phyloP scores from a whole-genome alignment of 257 asterid genomes.

The Solanum dulcamara region DNA sequence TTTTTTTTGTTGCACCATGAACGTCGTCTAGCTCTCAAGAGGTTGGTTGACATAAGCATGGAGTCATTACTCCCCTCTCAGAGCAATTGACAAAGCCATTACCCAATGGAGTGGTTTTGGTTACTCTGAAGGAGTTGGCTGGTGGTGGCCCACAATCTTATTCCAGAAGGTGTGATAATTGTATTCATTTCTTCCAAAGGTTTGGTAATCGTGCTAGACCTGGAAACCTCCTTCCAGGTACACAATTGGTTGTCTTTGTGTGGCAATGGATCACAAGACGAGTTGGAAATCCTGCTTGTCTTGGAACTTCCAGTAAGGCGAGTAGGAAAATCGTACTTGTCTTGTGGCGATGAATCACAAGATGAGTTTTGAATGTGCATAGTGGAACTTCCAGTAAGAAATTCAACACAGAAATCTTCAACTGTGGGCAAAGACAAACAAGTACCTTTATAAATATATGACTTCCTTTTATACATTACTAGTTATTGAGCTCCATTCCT shows the following conservation, averaged over 20 bases:
- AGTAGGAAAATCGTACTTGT: too few species aligned
- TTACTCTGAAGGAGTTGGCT: conserved; percentile 63
- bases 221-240: conserved; percentile 27
- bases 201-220: conserved; percentile 5
- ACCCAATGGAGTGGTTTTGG: conserved; percentile 65
- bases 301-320: too few species aligned
- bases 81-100: conserved; percentile 85
- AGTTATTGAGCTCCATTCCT: not conserved
- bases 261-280: conserved; percentile 70
- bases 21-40: conserved; percentile 72
- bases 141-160: conserved; percentile 81
- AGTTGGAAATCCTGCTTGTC: too few species aligned
- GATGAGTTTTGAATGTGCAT: conserved; percentile 47
- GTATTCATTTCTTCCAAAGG: not conserved
- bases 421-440: not conserved
- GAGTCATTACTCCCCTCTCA: conserved; percentile 77
- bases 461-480: not conserved
- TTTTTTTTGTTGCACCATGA: conserved; percentile 5
- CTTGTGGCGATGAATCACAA: conserved; percentile 63
- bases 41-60: conserved; percentile 80
- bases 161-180: conserved; percentile 58
- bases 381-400: not conserved
- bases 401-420: not conserved
- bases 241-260: conserved; percentile 68
- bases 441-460: not conserved